A percentile compares a stretch with the other conserved stretches of the same genome.
Conservation (phyloP, 1,284 basidiomycete genomes). For the Pseudozyma thailandica region DNA sequence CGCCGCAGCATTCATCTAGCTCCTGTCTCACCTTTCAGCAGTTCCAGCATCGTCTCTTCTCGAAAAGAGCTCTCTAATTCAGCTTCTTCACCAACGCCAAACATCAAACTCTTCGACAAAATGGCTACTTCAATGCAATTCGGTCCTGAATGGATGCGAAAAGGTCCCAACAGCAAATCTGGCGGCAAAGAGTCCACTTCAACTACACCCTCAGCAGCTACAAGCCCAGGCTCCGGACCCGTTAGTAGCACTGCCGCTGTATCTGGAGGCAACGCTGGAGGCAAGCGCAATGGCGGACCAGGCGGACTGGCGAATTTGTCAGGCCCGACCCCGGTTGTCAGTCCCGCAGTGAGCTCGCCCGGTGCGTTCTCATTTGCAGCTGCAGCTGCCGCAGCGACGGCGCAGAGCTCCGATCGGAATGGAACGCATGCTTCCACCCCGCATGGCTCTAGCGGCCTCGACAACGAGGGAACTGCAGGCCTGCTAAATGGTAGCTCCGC, state of each 20-base stretch:
- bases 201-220: conserved; percentile 20
- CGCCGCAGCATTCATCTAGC: too few relatives aligned
- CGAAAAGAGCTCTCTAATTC: neutral
- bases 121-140: conserved; percentile 66
- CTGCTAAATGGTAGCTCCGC: conserved; percentile 30
- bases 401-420: conserved; percentile 31
- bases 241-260: conserved; percentile 17
- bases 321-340: conserved; percentile 36
- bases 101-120: conserved; percentile 4
- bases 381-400: conserved; percentile 42
- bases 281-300: conserved; percentile 40
- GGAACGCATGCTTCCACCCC: conserved; percentile 17
- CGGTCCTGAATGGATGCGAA: conserved; percentile 66
- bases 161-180: conserved; percentile 52
- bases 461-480: conserved; percentile 27
- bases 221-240: conserved; percentile 26
- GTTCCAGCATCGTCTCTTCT: conserved; percentile 5
- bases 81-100: neutral
- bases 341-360: conserved; percentile 49
- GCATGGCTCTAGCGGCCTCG: conserved; percentile 13
- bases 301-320: conserved; percentile 35
- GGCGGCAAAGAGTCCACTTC: conserved; percentile 35
- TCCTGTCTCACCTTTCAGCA: conserved; percentile 8
- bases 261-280: conserved; percentile 8
- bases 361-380: conserved; percentile 63